phyloP scores from a whole-genome alignment of 306 rosid species.

The Quillaja saponaria region DNA sequence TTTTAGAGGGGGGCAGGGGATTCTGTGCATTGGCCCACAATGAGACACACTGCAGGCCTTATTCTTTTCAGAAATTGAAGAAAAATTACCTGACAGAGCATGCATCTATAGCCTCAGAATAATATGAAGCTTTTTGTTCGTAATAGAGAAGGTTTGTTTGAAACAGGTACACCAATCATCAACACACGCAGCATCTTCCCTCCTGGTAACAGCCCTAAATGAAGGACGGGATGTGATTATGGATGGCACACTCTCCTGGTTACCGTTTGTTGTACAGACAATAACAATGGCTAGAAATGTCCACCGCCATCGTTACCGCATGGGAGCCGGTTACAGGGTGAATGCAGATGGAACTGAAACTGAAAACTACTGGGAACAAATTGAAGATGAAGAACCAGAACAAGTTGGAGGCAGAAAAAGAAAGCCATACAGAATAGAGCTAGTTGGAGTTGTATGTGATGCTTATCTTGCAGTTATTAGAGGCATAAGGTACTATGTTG shows the following conservation, averaged over 20 bases:
- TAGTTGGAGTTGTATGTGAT: conserved; percentile 95
- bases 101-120: not conserved
- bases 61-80: no score
- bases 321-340: conserved; percentile 80
- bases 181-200: conserved; percentile 95
- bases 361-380: conserved; percentile 83
- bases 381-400: conserved; percentile 68
- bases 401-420: conserved; percentile 68
- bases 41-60: no score
- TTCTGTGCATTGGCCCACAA: no score
- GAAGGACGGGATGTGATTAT: conserved; percentile 94
- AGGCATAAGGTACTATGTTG: conserved; percentile 70
- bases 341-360: conserved; percentile 58
- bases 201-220: conserved; percentile 83
- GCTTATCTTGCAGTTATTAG: conserved; percentile 86
- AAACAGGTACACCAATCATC: conserved; percentile 97
- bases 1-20: not conserved
- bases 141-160: conserved; percentile 16
- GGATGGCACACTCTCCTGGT: conserved; percentile 99
- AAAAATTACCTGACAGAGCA: not conserved
- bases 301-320: conserved; percentile 91
- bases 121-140: not conserved
- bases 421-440: conserved; percentile 93
- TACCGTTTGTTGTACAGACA: conserved; percentile 93
- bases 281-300: conserved; percentile 92